Evolutionary conservation across 2,329 filamentous ascomycete genomes (phyloP), one percentile per base, ranked within the genome.

Genomic region (Verticillium klebahnii): DNA sequence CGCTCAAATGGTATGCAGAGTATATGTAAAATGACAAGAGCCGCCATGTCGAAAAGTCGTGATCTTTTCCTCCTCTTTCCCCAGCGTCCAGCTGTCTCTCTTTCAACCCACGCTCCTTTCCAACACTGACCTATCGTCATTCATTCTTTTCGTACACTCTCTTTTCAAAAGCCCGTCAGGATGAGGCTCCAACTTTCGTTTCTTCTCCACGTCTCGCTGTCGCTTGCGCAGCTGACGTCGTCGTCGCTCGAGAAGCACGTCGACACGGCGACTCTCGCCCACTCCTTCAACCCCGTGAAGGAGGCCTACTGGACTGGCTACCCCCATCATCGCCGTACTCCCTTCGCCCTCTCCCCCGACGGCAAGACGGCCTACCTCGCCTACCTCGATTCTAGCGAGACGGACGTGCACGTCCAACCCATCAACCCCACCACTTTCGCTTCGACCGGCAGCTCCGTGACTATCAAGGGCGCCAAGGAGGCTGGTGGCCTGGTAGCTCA

Each of bases 401-500:
- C 77, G 3, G 82, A 78, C 59, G 83, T 88, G 12, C 82, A 86
- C 67, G 73, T 88, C 19, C 84, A 87, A 70, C 76, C 82, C 54
- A 75, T 88, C 23, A 76, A 86, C 66, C 80, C 83, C 2, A 70
- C 73, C 3, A 84, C 82, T 8, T 87, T 88, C 66, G 74, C 76
- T 17, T 79, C 82, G 15, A 80, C 81, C 11, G 85, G 84, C 8
- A 76, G 76, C 31, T 71, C 79, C 0, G 75, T 86, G 3, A 83
- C 82, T 1, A 73, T 87, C 45, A 68, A 77, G n/a, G 78, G 79
- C 15, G 84, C 78, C 45, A 82, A 85, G 67, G 85, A 88, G 72
- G 84, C 82, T 5, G 83, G 84, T 60, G 85, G 85, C 56, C 78
- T 88, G 1, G 82, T 88, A 54, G 85, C 85, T 17, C 85, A 87